Base-by-base conservation (phyloP, 2,329 filamentous ascomycete species). In the Fusarium buxicola region DNA sequence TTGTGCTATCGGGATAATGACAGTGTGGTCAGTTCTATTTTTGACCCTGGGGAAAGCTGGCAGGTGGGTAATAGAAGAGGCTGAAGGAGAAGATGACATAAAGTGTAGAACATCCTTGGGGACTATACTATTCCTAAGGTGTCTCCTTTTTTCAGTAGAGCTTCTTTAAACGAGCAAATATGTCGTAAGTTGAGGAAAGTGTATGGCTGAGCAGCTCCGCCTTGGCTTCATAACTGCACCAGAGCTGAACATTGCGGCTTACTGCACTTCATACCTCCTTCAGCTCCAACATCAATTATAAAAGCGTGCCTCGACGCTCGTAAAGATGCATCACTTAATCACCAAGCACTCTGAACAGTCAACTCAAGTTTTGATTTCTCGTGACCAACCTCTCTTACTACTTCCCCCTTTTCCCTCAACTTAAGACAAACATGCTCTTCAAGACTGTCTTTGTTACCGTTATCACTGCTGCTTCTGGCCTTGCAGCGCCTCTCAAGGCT, bases 371-470 rank as follows among this genome's bases (percentile, higher is more conserved):
- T 18, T 36, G 21, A 24, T 13, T 24, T 24, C 35, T 6, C n/a
- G 8, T 34, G 36, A 40, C 12, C 10, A 24, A 31, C 31, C n/a
- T 34, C 15, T 34, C 15, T 24, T 21, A 34, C 40, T 38, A 39
- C 13, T n/a, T 4, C 8, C 30, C 11, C 16, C 8, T 5, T 39
- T 34, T 30, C 15, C 8, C 36, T n/a, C 38, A 27, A 28, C 16
- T 57, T 6, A 21, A 21, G 6, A 21, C 38, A 21, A 56, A 43
- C 18, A 73, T 72, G 71, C 48, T 66, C 66, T 68, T 66, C 36
- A 60, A 61, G 44, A 30, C 62, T 7, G n/a, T 71, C 48, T 16
- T 69, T 36, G 35, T 68, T 21, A 48, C 61, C 9, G 40, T 65
- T 25, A 13, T 69, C 32, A 56, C 69, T 40, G 47, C 64, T 32